A percentile compares a stretch with the other conserved stretches of the same genome.
phyloP scores from a whole-genome alignment of 345 rosid species.

The Eutrema heterophyllum region DNA sequence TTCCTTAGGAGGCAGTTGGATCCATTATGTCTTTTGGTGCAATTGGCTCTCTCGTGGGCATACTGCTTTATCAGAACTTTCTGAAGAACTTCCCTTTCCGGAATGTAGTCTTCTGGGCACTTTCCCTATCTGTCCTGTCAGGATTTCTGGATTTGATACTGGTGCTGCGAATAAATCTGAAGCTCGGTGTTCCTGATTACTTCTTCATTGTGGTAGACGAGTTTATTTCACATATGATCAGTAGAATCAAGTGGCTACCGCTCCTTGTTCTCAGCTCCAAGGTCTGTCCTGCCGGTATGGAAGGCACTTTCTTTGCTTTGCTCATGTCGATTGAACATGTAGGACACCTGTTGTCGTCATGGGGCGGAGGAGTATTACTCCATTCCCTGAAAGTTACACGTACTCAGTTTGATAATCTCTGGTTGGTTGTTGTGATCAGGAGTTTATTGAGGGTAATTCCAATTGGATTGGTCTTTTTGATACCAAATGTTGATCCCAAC shows the following conservation, averaged over 20 bases:
- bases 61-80: constrained; percentile 49
- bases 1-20: constrained; percentile 62
- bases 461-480: constrained; percentile 47
- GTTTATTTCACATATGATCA: constrained; percentile 45
- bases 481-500: constrained; percentile 53
- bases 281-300: constrained; percentile 71
- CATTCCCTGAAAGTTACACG: constrained; percentile 51
- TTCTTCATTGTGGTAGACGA: constrained; percentile 64
- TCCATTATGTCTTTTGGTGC: constrained; percentile 59
- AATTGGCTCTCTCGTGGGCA: constrained; percentile 65
- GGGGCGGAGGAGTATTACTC: constrained; percentile 65
- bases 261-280: constrained; percentile 71
- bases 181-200: constrained; percentile 59
- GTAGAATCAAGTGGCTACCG: constrained; percentile 66
- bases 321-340: constrained; percentile 70
- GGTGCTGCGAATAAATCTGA: constrained; percentile 60
- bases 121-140: constrained; percentile 47
- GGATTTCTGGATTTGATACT: constrained; percentile 64
- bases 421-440: constrained; percentile 62
- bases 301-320: constrained; percentile 75
- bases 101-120: constrained; percentile 58
- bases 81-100: constrained; percentile 56
- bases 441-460: constrained; percentile 58
- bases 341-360: constrained; percentile 49
- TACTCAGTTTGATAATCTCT: constrained; percentile 55